Evolutionary conservation across 352 stramenopile genomes (phyloP).

Genomic region (Phytophthora idaei): DNA sequence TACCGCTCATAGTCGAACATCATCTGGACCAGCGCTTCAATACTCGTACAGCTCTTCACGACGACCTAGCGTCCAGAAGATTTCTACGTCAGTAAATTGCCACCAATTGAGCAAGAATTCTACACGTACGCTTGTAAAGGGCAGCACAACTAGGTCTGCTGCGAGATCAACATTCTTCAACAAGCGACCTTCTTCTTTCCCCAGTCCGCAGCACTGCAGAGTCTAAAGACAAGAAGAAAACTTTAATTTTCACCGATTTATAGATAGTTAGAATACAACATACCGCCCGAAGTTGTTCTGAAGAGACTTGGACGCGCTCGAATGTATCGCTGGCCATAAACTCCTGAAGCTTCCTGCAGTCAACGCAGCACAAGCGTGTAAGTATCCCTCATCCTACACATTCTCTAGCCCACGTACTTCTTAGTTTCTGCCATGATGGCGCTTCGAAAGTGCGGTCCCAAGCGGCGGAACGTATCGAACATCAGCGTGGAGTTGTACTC

Average conservation of each 20-base stretch:
- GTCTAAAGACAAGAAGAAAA: slow-evolving; percentile 31
- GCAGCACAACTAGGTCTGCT: slow-evolving; percentile 53
- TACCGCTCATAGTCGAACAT: slow-evolving; percentile 85
- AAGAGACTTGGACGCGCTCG: slow-evolving; percentile 54
- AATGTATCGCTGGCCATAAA: slow-evolving; percentile 78
- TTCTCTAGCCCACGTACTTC: slow-evolving; percentile 41
- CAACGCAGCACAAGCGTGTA: not conserved
- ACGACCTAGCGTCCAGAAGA: slow-evolving; percentile 46
- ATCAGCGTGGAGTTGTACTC: slow-evolving; percentile 72
- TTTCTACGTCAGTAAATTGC: not conserved
- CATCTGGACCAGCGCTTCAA: slow-evolving; percentile 68
- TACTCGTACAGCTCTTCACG: slow-evolving; percentile 60
- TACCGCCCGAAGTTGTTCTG: slow-evolving; percentile 51
- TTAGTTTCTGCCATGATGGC: slow-evolving; percentile 63
- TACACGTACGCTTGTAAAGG: slow-evolving; percentile 58
- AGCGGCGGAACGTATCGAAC: slow-evolving; percentile 69
- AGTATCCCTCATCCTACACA: not conserved
- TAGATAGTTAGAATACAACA: not conserved
- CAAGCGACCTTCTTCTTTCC: slow-evolving; percentile 57
- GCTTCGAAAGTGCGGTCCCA: slow-evolving; percentile 68
- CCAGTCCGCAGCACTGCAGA: slow-evolving; percentile 56
- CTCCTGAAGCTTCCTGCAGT: slow-evolving; percentile 57
- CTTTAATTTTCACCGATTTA: not conserved
- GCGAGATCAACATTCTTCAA: slow-evolving; percentile 63
- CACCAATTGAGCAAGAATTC: not conserved